phyloP scores from a whole-genome alignment of 2,329 filamentous ascomycete genomes.

The Juglanconis juglandina region DNA sequence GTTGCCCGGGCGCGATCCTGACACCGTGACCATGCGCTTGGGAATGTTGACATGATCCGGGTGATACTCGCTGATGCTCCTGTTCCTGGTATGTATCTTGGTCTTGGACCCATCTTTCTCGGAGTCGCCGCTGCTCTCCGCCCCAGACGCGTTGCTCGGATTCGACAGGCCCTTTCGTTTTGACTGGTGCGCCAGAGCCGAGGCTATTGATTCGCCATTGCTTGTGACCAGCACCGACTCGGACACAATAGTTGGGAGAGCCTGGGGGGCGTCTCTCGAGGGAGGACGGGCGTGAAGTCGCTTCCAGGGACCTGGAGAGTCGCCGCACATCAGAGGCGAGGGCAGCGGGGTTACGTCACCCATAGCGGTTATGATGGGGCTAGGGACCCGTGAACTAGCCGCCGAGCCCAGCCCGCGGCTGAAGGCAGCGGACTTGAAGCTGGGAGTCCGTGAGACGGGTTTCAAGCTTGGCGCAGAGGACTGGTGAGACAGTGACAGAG shows the following conservation, averaged over 20 bases:
- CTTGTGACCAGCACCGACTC: constrained; percentile 48
- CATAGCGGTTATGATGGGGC: constrained; percentile 71
- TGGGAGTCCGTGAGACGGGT: constrained; percentile 57
- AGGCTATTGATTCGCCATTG: constrained; percentile 50
- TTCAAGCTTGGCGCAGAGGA: constrained; percentile 44
- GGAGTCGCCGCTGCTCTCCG: not conserved
- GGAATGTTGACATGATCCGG: constrained; percentile 68
- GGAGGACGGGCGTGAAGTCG: constrained; percentile 45
- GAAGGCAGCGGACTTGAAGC: constrained; percentile 53
- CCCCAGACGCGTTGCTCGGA: constrained; percentile 1
- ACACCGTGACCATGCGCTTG: constrained; percentile 71
- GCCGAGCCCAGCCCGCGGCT: constrained; percentile 52
- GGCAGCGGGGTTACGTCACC: constrained; percentile 75
- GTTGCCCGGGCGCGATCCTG: constrained; percentile 52
- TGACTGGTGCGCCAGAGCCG: constrained; percentile 48
- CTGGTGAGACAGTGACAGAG: constrained; percentile 34
- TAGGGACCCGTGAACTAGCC: constrained; percentile 66
- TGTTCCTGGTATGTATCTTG: constrained; percentile 61
- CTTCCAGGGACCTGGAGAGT: constrained; percentile 67
- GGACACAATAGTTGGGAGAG: constrained; percentile 32
- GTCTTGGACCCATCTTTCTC: constrained; percentile 21
- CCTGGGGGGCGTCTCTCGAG: constrained; percentile 42
- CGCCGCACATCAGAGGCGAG: constrained; percentile 65
- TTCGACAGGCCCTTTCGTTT: constrained; percentile 46
- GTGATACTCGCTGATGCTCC: constrained; percentile 85